Evolutionary conservation across 1,284 basidiomycete genomes (phyloP).

Genomic region (Trichosporon sp.): DNA sequence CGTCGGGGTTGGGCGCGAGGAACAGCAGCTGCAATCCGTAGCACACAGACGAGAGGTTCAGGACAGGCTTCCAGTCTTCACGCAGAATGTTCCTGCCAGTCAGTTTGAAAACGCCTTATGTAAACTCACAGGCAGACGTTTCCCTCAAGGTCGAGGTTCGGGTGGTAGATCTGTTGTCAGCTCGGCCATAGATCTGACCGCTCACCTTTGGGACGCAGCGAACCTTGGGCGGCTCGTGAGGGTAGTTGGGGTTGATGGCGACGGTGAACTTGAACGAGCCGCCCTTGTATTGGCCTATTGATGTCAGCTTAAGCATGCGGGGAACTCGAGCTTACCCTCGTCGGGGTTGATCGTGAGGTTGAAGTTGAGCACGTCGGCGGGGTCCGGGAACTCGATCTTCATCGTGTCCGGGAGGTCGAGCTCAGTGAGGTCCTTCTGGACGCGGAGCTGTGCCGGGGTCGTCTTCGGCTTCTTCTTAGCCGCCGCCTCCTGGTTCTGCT

Average conservation of each 20-base stretch:
- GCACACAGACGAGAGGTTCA: slow-evolving; percentile 96
- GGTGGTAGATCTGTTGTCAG: slow-evolving; percentile 85
- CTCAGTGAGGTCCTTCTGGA: slow-evolving; percentile 98
- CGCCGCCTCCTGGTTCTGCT: slow-evolving; percentile 88
- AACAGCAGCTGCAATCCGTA: slow-evolving; percentile 98
- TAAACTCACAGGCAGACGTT: slow-evolving; percentile 75
- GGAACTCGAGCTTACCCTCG: slow-evolving; percentile 68
- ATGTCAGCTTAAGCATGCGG: slow-evolving; percentile 19
- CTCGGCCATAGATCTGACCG: slow-evolving; percentile 17
- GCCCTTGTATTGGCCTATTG: slow-evolving; percentile 94
- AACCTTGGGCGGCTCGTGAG: slow-evolving; percentile 98
- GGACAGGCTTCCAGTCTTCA: slow-evolving; percentile 98
- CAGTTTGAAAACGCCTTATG: slow-evolving; percentile 19
- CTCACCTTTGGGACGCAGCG: slow-evolving; percentile 91
- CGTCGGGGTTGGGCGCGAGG: slow-evolving; percentile 97
- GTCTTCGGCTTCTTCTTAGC: slow-evolving; percentile 96
- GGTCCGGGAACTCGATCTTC: slow-evolving; percentile 90
- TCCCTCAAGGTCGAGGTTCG: slow-evolving; percentile 95
- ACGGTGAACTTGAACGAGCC: slow-evolving; percentile 93
- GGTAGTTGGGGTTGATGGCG: slow-evolving; percentile 95
- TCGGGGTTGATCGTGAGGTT: slow-evolving; percentile 92
- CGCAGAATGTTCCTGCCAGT: slow-evolving; percentile 79
- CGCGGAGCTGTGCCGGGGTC: slow-evolving; percentile 93
- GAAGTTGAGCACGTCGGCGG: slow-evolving; percentile 93
- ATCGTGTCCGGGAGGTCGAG: slow-evolving; percentile 94